A percentile compares a stretch with the other conserved stretches of the same genome.
These are phyloP conservation scores for Mycena belliarum DNA, from an alignment of 768 basidiomycete genomes.

Conservation along the genomic window DNA sequence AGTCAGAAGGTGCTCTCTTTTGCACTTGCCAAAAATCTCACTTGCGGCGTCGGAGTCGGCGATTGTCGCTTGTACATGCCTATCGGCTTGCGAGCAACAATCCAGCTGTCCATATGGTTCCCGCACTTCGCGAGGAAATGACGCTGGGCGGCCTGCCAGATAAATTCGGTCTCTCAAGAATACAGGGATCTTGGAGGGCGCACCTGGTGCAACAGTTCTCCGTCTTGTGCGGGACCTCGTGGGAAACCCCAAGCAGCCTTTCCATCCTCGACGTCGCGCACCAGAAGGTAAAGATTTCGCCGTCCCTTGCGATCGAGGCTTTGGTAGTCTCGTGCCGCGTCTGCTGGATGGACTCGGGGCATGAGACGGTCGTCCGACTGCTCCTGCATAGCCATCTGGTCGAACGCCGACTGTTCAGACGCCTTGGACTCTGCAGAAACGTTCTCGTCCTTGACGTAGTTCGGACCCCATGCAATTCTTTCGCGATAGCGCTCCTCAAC, in stretches of 20 bases:
- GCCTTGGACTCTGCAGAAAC: conserved; percentile 45
- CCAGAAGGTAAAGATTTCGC: conserved; percentile 86
- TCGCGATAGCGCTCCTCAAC: conserved; percentile 76
- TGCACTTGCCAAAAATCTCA: conserved; percentile 22
- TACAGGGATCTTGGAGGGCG: conserved; percentile 20
- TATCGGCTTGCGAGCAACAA: conserved; percentile 88
- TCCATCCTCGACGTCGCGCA: conserved; percentile 49
- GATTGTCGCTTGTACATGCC: conserved; percentile 74
- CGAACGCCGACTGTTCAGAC: conserved; percentile 59
- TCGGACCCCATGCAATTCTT: conserved; percentile 68
- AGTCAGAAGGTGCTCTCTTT: not conserved
- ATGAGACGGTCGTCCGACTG: conserved; percentile 64
- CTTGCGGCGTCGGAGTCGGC: conserved; percentile 38
- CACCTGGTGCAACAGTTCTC: conserved; percentile 80
- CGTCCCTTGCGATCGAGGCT: conserved; percentile 82
- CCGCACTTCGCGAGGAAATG: conserved; percentile 76
- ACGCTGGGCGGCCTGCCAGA: conserved; percentile 67
- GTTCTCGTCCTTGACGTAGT: conserved; percentile 51
- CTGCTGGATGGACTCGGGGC: conserved; percentile 62
- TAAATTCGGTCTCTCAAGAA: not conserved
- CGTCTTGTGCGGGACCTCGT: conserved; percentile 57
- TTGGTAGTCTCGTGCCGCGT: conserved; percentile 59
- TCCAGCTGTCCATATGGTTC: conserved; percentile 87
- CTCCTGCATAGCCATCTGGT: conserved; percentile 56
- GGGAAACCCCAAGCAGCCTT: conserved; percentile 82